Base-by-base conservation (phyloP, 345 rosid species). In the Aethionema arabicum region DNA sequence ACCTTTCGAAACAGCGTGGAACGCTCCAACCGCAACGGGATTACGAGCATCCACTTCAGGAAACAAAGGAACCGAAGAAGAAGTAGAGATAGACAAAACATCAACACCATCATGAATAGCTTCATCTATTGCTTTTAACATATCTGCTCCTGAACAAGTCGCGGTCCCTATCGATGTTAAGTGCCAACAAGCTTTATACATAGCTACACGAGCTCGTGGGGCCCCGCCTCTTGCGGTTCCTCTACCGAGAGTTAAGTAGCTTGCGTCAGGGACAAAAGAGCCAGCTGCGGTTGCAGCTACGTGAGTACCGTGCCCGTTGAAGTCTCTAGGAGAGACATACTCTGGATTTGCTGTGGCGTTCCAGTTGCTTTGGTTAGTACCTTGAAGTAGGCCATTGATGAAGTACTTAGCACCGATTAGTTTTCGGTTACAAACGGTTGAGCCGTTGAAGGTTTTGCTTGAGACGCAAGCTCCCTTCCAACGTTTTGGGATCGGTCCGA, bases 261-360 rank as follows among this genome's bases (percentile, higher is more conserved):
- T 72, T 0, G 74, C 69, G 44, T 76, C 79, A 3, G 33, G 11
- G 38, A 80, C 83, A 13, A 63, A 64, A 5, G 72, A 72, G 5
- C 88, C 88, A 13, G 72, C 82, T 1, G 90, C 86, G 0, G 78
- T 85, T 53, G 81, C 73, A 10, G 91, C 68, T 4, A 85, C 79
- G 66, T 83, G 89, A 0, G 84, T 81, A 4, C 91, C 95, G 32
- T 85, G 91, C 29, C 89, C 89, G 14, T 52, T 47, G 0, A 75
- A 79, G 53, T 83, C 88, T 59, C 90, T 67, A 0, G 85, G 78
- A 7, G 86, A 81, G 21, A 79, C 15, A 33, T 69, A 82, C 31
- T 82, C 84, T 7, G 7, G 49, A 48, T 65, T 54, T 37, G 61
- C 75, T 0, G 76, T 65, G 4, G 68, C 47, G 32, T 78, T 78